Base-by-base conservation (phyloP, 495 filamentous ascomycete genomes). In the Penicillium herquei region DNA sequence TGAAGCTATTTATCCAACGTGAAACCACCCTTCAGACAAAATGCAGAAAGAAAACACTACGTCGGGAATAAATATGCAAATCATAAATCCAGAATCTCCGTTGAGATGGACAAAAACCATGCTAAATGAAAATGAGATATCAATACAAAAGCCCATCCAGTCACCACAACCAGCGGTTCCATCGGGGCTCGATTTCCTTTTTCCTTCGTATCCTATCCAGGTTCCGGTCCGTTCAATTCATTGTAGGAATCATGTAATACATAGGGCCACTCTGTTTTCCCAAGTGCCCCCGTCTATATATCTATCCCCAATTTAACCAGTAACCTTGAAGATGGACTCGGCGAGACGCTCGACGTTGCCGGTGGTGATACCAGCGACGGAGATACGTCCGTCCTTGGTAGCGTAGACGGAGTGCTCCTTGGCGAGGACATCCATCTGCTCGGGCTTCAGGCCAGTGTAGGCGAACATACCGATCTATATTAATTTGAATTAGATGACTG, bases 351-450 rank as follows among this genome's bases (percentile, higher is more conserved):
- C 86, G 57, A 97, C 94, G 72, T 98, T 98, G 65, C 81, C 91
- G 49, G 79, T 82, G 52, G 94, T 98, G 78, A 98, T 96, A 62
- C 94, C 94, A 39, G 94, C 94, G 14, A 98, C 92, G 40, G 92
- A 96, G 68, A 98, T 98, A 74, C 94, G 86, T 62, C 94, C 94
- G 73, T 98, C 93, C 79, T 88, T 92, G 74, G 94, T 98, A 49
- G 91, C 92, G 68, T 98, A 98, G 58, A 98, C 94, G 65, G 92
- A 96, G 82, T 95, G 89, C 87, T 97, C 91, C 79, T 96, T 92
- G 55, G 94, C 91, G 55, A 98, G 80, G 68, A 76, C 78, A 21
- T 93, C 89, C 89, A 98, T 96, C 79, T 96, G 87, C 77, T 94
- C 87, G 58, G 92, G 85, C 62, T 83, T 92, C 68, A 98, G 77